Conservation (phyloP, 2,329 filamentous ascomycete species). For the Exserohilum rostratum region DNA sequence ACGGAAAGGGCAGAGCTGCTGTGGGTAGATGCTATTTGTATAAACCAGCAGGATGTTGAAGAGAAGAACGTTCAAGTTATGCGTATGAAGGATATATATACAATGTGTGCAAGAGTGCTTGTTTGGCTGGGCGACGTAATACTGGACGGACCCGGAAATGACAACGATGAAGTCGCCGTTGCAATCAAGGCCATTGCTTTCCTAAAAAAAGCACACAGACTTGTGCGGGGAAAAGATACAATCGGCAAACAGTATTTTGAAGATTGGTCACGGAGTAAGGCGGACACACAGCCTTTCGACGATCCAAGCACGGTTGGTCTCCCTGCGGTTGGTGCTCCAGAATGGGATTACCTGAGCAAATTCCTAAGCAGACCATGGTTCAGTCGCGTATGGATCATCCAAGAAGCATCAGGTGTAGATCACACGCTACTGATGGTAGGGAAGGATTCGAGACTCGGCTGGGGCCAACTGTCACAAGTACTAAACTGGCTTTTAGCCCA, state of each 20-base stretch:
- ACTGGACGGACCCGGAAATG: neutral
- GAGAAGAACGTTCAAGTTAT: conserved; percentile 20
- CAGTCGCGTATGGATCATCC: conserved; percentile 5
- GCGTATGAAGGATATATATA: conserved; percentile 21
- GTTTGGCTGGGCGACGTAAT: conserved; percentile 9
- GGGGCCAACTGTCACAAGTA: neutral
- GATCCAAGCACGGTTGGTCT: neutral
- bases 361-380: conserved; percentile 5
- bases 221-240: neutral
- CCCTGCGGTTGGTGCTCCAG: neutral
- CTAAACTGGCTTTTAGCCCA: neutral
- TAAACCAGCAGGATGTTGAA: conserved; percentile 14
- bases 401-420: conserved; percentile 1
- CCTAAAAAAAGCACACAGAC: neutral
- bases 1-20: neutral
- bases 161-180: neutral
- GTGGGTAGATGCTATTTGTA: conserved; percentile 17
- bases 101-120: conserved; percentile 6
- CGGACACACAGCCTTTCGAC: neutral
- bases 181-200: neutral
- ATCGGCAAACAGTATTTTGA: neutral
- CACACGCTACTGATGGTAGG: neutral
- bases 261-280: neutral
- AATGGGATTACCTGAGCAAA: neutral
- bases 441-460: neutral